Base-by-base conservation (phyloP, 257 asterid species). In the Capsicum rhomboideum region DNA sequence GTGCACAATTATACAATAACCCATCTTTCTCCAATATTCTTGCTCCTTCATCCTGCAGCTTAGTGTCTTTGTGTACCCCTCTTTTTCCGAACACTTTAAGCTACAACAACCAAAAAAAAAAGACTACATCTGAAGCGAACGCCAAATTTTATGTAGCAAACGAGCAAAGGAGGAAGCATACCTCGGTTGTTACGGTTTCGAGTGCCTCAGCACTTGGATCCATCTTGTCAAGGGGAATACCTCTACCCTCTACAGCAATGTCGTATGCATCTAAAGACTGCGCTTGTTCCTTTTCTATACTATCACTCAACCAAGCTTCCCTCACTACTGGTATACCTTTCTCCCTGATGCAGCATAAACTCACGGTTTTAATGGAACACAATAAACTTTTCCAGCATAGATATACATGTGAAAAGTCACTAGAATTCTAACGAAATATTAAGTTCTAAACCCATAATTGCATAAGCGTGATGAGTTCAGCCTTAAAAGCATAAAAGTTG, bases 31-130 rank as follows among this genome's bases (percentile, higher is more conserved):
- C 97, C 4, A 91, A 88, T 86, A 96, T 93, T 11, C 89, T 88
- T 20, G 93, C 98, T 2, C 97, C 97, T 69, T 83, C 86, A 6
- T 92, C 92, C 83, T 89, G 95, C 91, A 96, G 61, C 77, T 90
- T 94, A 0, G 95, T 85, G 84, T 92, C 98, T 90, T 89, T 93
- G 87, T 96, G 98, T 58, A 96, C 98, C 3, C 97, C 94, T 84
- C 98, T 90, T 87, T 94, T 96, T 20, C 99, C 99, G 17, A 52
- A 94, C 8, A 96, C 82, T 87, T 94, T 94, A 6, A 96, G 93
- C 99, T 94, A 92, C 21, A 78, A 31, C 18, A 16, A 18, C 20
- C 7, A 61, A 26, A 40, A 46, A 10, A 10, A 26, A 28, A 49
- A 49, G 26, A 49, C 1, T 0, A 26, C 8, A 50, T 28, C 17